These are phyloP conservation scores for Debaryomyces hansenii DNA, from an alignment of 805 yeast species.

Conservation along the genomic window DNA sequence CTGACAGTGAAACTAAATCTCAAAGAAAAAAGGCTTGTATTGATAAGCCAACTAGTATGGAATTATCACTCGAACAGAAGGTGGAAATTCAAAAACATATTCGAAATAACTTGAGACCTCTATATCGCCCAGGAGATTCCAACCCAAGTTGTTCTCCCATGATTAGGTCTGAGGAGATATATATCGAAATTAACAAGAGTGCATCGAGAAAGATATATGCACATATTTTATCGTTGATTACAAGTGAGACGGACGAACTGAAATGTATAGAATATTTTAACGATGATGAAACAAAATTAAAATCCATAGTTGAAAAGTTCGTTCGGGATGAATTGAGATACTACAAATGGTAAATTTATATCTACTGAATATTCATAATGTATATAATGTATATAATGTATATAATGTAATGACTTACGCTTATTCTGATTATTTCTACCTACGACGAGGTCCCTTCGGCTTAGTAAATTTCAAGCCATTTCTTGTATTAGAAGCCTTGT, in stretches of 20 bases:
- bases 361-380: not conserved
- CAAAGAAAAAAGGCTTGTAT: not conserved
- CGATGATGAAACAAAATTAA: constrained; percentile 14
- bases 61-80: constrained; percentile 47
- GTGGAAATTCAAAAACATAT: constrained; percentile 56
- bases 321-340: constrained; percentile 21
- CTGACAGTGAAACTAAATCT: not conserved
- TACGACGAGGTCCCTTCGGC: constrained; percentile 70
- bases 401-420: not conserved
- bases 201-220: constrained; percentile 62
- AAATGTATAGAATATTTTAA: constrained; percentile 16
- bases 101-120: constrained; percentile 49
- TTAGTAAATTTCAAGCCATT: constrained; percentile 43
- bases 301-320: constrained; percentile 21
- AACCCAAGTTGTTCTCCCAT: constrained; percentile 25
- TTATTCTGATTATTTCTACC: constrained; percentile 15
- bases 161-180: constrained; percentile 37
- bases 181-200: constrained; percentile 59
- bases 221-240: constrained; percentile 17
- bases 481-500: constrained; percentile 7
- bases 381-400: not conserved
- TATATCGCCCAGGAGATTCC: constrained; percentile 35
- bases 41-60: constrained; percentile 4
- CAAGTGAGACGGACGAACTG: constrained; percentile 7
- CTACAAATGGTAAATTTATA: constrained; percentile 1